phyloP scores from a whole-genome alignment of 106 monocot genomes.

The Xerophyta viscosa region DNA sequence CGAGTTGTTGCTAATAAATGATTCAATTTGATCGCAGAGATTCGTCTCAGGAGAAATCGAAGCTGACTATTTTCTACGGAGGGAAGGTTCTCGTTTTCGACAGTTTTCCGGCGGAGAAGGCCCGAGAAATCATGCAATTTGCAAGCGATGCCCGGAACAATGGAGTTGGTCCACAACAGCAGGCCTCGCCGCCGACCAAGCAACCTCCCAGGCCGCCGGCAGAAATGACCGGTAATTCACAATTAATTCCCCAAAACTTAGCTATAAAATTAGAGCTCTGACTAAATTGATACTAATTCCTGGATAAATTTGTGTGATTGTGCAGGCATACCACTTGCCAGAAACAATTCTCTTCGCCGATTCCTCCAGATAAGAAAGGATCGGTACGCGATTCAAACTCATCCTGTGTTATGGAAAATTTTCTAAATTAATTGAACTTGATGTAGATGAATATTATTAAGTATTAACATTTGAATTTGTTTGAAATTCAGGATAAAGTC shows the following conservation, averaged over 20 bases:
- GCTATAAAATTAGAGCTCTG: too few species aligned
- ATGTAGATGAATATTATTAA: background rate
- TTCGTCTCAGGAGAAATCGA: constrained; percentile 25
- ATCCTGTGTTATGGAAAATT: too few species aligned
- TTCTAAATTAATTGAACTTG: background rate
- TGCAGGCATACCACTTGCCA: constrained; percentile 43
- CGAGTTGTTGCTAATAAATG: too few species aligned
- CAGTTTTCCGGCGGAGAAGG: constrained; percentile 65
- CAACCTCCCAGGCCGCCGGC: too few species aligned
- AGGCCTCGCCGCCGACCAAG: background rate
- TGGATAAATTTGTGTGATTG: background rate
- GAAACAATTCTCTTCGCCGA: constrained; percentile 3
- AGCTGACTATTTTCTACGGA: constrained; percentile 78
- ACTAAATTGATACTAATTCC: too few species aligned
- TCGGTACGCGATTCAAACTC: constrained; percentile 22
- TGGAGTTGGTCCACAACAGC: background rate
- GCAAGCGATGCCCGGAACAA: constrained; percentile 14
- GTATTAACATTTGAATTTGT: background rate
- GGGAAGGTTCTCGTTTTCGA: constrained; percentile 80
- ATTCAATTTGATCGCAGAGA: constrained; percentile 18
- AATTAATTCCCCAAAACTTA: too few species aligned
- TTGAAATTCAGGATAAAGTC: constrained; percentile 29
- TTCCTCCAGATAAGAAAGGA: constrained; percentile 21
- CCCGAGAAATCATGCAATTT: constrained; percentile 35
- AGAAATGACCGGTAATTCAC: too few species aligned